These are phyloP conservation scores for Botryotinia globosa DNA, from an alignment of 2,329 filamentous ascomycete genomes.

Conservation along the genomic window DNA sequence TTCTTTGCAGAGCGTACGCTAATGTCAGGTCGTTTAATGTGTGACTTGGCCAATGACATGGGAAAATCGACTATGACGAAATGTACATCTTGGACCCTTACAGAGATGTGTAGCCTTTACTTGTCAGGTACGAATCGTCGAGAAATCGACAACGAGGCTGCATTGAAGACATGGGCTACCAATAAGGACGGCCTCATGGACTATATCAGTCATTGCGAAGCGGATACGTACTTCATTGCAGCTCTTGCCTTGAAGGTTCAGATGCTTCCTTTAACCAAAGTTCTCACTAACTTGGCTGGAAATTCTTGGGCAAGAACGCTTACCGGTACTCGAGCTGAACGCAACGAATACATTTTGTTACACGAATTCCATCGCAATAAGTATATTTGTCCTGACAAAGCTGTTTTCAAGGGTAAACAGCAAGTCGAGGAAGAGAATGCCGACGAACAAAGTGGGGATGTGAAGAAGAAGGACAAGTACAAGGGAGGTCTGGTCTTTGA, in stretches of 20 bases:
- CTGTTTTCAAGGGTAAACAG: slow-evolving; percentile 71
- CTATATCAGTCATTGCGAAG: slow-evolving; percentile 89
- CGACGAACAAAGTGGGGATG: slow-evolving; percentile 68
- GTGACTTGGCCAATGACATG: slow-evolving; percentile 92
- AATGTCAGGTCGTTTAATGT: slow-evolving; percentile 83
- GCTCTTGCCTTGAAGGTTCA: slow-evolving; percentile 86
- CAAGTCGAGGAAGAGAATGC: slow-evolving; percentile 68
- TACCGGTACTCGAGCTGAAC: slow-evolving; percentile 91
- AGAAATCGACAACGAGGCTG: slow-evolving; percentile 85
- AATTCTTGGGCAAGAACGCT: slow-evolving; percentile 98
- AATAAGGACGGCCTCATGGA: slow-evolving; percentile 86
- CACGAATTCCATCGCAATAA: slow-evolving; percentile 97
- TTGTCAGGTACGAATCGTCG: slow-evolving; percentile 64
- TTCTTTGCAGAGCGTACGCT: slow-evolving; percentile 93
- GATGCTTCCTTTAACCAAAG: slow-evolving; percentile 89
- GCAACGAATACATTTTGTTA: slow-evolving; percentile 98
- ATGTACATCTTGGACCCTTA: slow-evolving; percentile 96
- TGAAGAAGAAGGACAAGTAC: slow-evolving; percentile 98
- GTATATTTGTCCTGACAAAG: slow-evolving; percentile 97
- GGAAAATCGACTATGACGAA: slow-evolving; percentile 97
- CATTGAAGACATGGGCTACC: slow-evolving; percentile 80
- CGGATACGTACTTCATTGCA: slow-evolving; percentile 93
- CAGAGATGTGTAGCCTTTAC: slow-evolving; percentile 94
- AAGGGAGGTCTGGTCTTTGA: slow-evolving; percentile 98
- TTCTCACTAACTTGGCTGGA: slow-evolving; percentile 91